Base-by-base conservation (phyloP, 202 grass and related monocot genomes). In the Setaria italica region DNA sequence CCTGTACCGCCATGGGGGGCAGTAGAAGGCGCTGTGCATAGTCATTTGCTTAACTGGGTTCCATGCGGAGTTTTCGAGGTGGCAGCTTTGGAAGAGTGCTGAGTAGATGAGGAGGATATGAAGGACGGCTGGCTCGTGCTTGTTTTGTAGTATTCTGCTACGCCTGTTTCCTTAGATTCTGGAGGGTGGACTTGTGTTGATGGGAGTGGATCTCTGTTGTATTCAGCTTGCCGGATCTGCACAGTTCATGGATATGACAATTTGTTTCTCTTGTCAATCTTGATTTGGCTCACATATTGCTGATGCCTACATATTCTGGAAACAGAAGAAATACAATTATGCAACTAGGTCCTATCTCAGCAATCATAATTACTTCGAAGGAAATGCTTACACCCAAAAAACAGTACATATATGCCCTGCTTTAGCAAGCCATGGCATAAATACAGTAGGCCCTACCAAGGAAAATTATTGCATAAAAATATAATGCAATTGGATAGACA, bases 1-100 rank as follows among this genome's bases (percentile, higher is more conserved):
- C 13, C 84, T 98, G 54, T 92, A 98, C 72, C 96, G 96, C 62
- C 93, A 99, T 6, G 93, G 91, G 3, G 90, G 91, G 8, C 79
- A 62, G 39, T 73, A 84, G 68, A 91, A 41, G 12, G 56, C 1
- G 34, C 34, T 9, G 69, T 35, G 17, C 30, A 47, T 48, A 48
- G 19, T 19, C 53, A 56, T 58, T 41, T 65, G 19, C 30, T 41
- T 59, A 43, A 35, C 12, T 11, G 46, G 1, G 11, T 62, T 62
- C 19, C 20, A 33, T 17, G 20, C 2, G 16, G 19, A 32, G 30
- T 62, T 13, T 17, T 62, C 2, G 54, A 64, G 65, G 29, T 49
- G 2, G 9, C n/a, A 37, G 62, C 49, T 77, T 48, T 57, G 46
- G 39, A 59, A 41, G 48, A 55, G 30, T 63, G 6, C 13, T 42